A percentile compares a stretch with the other conserved stretches of the same genome.
phyloP scores from a whole-genome alignment of 495 filamentous ascomycete species.

The Daldinia decipiens region DNA sequence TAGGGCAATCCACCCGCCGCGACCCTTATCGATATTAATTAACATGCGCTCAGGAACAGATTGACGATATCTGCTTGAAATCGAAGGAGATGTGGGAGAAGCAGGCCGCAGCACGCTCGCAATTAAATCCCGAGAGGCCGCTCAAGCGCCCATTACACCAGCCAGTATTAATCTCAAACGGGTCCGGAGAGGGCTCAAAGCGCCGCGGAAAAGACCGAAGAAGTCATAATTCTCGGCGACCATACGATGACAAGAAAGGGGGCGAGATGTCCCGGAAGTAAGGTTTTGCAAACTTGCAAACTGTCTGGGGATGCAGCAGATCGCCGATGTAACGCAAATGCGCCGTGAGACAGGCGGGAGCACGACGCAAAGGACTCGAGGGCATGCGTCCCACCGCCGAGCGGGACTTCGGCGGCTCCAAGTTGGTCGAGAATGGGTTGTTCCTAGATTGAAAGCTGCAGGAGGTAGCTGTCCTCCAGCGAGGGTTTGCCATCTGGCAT shows the following conservation, averaged over 20 bases:
- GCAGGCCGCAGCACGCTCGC: slow-evolving; percentile 63
- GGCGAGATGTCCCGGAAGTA: slow-evolving; percentile 46
- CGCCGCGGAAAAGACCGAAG: slow-evolving; percentile 46
- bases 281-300: slow-evolving; percentile 39
- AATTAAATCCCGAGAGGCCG: slow-evolving; percentile 57
- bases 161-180: slow-evolving; percentile 61
- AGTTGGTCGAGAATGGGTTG: slow-evolving; percentile 45
- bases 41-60: slow-evolving; percentile 62
- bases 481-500: slow-evolving; percentile 61
- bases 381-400: slow-evolving; percentile 40
- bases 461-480: slow-evolving; percentile 53
- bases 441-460: slow-evolving; percentile 46
- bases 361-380: slow-evolving; percentile 33
- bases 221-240: slow-evolving; percentile 43
- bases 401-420: slow-evolving; percentile 43
- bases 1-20: slow-evolving; percentile 48
- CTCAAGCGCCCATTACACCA: slow-evolving; percentile 66
- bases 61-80: slow-evolving; percentile 66
- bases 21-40: slow-evolving; percentile 44
- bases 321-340: slow-evolving; percentile 41
- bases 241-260: slow-evolving; percentile 47
- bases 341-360: slow-evolving; percentile 40
- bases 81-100: slow-evolving; percentile 66
- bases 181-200: slow-evolving; percentile 48
- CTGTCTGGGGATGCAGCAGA: slow-evolving; percentile 41